Conservation (phyloP, 2,329 filamentous ascomycete species). For the Albifimbria verrucaria region DNA sequence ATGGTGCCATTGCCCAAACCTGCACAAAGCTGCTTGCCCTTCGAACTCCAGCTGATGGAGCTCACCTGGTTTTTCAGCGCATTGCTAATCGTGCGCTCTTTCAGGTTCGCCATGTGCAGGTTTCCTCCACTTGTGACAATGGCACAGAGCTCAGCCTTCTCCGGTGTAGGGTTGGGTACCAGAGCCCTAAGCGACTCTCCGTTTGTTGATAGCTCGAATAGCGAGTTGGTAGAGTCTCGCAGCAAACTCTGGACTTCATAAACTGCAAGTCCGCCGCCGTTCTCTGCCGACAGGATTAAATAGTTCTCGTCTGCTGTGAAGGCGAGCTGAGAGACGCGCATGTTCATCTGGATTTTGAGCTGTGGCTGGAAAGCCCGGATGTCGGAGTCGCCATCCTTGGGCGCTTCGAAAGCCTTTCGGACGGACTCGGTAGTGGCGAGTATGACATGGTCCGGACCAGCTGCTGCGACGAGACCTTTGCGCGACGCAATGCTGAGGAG, state of each 20-base stretch:
- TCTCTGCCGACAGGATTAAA: conserved; percentile 77
- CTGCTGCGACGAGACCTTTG: conserved; percentile 81
- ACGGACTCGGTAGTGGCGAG: conserved; percentile 75
- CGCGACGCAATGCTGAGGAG: conserved; percentile 79
- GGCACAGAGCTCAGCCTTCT: conserved; percentile 72
- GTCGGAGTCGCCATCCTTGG: conserved; percentile 59
- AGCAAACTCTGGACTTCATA: conserved; percentile 72
- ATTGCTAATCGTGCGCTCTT: conserved; percentile 61
- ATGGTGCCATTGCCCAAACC: conserved; percentile 78
- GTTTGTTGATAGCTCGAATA: conserved; percentile 75
- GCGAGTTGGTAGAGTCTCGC: conserved; percentile 62
- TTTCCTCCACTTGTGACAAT: conserved; percentile 78
- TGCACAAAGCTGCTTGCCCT: conserved; percentile 88
- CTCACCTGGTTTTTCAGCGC: conserved; percentile 71
- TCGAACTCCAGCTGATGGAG: conserved; percentile 86
- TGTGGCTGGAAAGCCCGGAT: conserved; percentile 70
- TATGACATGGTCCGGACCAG: conserved; percentile 74
- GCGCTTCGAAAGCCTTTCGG: conserved; percentile 67
- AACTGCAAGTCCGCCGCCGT: conserved; percentile 76
- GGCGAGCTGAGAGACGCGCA: conserved; percentile 79
- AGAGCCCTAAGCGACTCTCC: conserved; percentile 70
- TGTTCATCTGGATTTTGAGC: conserved; percentile 67
- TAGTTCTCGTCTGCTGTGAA: conserved; percentile 90
- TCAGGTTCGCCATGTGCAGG: conserved; percentile 78
- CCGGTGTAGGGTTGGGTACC: conserved; percentile 73